Percentiles rank a stretch among this genome's conserved stretches.
Evolutionary conservation across 805 yeast genomes (phyloP).

Genomic region (Starmerella gropengiesseri): DNA sequence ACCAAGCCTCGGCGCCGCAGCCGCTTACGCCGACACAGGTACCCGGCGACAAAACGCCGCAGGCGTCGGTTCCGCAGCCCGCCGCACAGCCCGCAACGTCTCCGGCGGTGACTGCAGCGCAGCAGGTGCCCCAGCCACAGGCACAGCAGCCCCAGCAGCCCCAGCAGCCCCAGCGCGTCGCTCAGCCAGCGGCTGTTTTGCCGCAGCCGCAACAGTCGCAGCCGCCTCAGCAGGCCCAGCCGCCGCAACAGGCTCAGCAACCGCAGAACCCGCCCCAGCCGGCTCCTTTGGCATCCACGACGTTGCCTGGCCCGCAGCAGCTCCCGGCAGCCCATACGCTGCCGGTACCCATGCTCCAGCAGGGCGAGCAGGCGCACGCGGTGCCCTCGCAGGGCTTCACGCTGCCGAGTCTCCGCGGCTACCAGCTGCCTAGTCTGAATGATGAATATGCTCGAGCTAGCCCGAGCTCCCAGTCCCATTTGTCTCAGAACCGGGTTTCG

Average conservation of each 20-base stretch:
- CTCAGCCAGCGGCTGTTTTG: constrained; percentile 4
- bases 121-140: not conserved
- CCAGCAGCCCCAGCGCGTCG: not conserved
- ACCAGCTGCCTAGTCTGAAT: constrained; percentile 7
- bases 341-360: constrained; percentile 7
- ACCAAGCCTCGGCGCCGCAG: not conserved
- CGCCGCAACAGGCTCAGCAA: constrained; percentile 3
- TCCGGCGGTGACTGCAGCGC: not conserved
- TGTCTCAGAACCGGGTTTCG: not conserved
- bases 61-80: too few relatives aligned
- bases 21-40: not conserved
- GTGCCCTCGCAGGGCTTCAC: constrained; percentile 4
- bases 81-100: not conserved
- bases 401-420: constrained; percentile 10
- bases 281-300: constrained; percentile 1
- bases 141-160: constrained; percentile 4
- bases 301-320: constrained; percentile 7
- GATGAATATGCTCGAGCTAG: not conserved
- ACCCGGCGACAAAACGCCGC: too few relatives aligned
- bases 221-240: constrained; percentile 18
- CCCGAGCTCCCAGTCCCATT: constrained; percentile 7
- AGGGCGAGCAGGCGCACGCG: constrained; percentile 16
- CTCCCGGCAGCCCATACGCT: constrained; percentile 5
- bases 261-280: constrained; percentile 12
- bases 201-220: constrained; percentile 3